A percentile compares a stretch with the other conserved stretches of the same genome.
These are phyloP conservation scores for Diplocarpon rosae DNA, from an alignment of 2,329 filamentous ascomycete species.

Conservation along the genomic window DNA sequence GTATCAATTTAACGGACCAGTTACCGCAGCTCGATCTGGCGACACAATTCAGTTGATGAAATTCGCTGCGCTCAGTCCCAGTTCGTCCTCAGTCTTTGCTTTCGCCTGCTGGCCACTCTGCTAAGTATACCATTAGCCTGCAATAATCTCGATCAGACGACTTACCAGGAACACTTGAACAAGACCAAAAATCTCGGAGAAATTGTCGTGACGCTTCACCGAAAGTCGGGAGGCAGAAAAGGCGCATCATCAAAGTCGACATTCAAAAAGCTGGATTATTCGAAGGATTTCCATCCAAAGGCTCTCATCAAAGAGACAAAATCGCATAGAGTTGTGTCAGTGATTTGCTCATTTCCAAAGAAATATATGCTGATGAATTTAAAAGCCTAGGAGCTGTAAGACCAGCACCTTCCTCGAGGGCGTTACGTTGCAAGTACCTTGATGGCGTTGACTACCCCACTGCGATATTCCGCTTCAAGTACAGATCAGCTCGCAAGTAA, in stretches of 20 bases:
- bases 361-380: not conserved
- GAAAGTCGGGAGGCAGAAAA: not conserved
- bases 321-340: constrained; percentile 1
- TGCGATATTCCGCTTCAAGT: constrained; percentile 20
- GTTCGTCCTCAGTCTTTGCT: too few species aligned
- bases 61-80: too few species aligned
- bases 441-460: constrained; percentile 16
- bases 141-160: too few species aligned
- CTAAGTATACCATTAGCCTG: too few species aligned
- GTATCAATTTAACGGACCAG: too few species aligned
- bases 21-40: too few species aligned
- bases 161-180: too few species aligned
- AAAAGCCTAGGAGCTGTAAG: not conserved
- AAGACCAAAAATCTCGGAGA: too few species aligned
- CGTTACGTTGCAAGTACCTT: not conserved
- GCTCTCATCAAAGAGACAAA: not conserved
- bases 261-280: not conserved
- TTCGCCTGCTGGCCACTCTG: too few species aligned
- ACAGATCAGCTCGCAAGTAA: constrained; percentile 17
- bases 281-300: constrained; percentile 2
- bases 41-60: too few species aligned
- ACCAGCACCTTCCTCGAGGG: not conserved
- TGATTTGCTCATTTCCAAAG: not conserved
- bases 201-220: too few species aligned
- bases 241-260: not conserved